Conservation (phyloP, 495 filamentous ascomycete species). For the Penicillium cinerascens region DNA sequence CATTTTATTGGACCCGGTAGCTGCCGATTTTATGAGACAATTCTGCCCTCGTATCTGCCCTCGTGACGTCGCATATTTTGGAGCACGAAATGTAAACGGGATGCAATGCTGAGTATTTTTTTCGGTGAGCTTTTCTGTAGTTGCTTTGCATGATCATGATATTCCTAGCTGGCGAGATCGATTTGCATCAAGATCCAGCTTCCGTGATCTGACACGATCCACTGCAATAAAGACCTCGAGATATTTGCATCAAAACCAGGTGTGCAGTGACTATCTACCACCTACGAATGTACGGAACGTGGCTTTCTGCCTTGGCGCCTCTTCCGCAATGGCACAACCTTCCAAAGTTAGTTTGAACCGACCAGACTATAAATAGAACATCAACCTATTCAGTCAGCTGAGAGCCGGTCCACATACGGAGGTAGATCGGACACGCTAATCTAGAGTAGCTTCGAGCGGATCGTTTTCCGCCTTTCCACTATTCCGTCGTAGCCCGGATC, state of each 20-base stretch:
- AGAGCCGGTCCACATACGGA: background rate
- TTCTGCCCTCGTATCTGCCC: no score
- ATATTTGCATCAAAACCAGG: no score
- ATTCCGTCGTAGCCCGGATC: background rate
- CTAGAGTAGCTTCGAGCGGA: constrained; percentile 7
- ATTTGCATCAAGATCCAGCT: background rate
- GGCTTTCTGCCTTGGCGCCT: background rate
- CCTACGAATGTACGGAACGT: background rate
- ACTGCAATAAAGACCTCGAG: background rate
- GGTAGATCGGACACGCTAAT: background rate
- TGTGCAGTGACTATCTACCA: background rate
- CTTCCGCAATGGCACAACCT: background rate
- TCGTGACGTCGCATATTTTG: background rate
- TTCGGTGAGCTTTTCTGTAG: constrained; percentile 9
- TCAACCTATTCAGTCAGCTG: background rate
- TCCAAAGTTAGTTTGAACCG: background rate
- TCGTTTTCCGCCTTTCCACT: constrained; percentile 2
- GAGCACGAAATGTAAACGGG: constrained; percentile 13
- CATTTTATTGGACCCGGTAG: background rate
- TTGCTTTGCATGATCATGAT: background rate
- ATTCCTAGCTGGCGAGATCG: background rate
- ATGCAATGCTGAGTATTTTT: background rate
- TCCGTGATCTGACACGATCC: background rate
- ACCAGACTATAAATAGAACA: background rate
- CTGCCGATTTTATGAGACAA: background rate